phyloP scores from a whole-genome alignment of 2,329 filamentous ascomycete species.

The Pseudocercospora fuligena region DNA sequence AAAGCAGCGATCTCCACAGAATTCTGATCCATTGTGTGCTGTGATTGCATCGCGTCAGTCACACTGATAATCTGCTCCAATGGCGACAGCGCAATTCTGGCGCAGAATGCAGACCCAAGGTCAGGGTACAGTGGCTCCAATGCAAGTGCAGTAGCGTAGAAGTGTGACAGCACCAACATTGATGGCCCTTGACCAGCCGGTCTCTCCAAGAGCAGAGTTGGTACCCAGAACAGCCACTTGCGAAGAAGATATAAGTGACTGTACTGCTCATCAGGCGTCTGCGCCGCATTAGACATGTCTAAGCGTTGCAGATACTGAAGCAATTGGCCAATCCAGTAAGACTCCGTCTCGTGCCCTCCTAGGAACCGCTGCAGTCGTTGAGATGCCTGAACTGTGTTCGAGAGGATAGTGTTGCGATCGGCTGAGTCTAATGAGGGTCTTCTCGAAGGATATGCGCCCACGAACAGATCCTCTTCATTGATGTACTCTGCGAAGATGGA shows the following conservation, averaged over 20 bases:
- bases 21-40: constrained; percentile 47
- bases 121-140: constrained; percentile 92
- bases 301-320: constrained; percentile 54
- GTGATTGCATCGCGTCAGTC: constrained; percentile 67
- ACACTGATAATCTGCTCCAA: constrained; percentile 85
- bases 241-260: constrained; percentile 85
- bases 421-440: constrained; percentile 27
- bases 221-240: constrained; percentile 95
- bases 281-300: constrained; percentile 46
- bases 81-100: constrained; percentile 71
- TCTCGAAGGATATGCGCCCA: constrained; percentile 28
- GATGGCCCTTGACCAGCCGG: constrained; percentile 76
- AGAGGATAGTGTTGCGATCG: constrained; percentile 40
- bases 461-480: constrained; percentile 65
- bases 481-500: constrained; percentile 86
- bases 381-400: constrained; percentile 48
- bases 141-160: constrained; percentile 85
- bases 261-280: constrained; percentile 78
- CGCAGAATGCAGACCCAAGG: constrained; percentile 81
- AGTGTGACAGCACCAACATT: constrained; percentile 83
- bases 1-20: constrained; percentile 50
- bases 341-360: constrained; percentile 50
- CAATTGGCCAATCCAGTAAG: constrained; percentile 55
- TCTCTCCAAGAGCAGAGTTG: constrained; percentile 79
- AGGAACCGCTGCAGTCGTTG: constrained; percentile 52